A percentile compares a stretch with the other conserved stretches of the same genome.
phyloP scores from a whole-genome alignment of 805 yeast species.

The Yarrowia sp. region DNA sequence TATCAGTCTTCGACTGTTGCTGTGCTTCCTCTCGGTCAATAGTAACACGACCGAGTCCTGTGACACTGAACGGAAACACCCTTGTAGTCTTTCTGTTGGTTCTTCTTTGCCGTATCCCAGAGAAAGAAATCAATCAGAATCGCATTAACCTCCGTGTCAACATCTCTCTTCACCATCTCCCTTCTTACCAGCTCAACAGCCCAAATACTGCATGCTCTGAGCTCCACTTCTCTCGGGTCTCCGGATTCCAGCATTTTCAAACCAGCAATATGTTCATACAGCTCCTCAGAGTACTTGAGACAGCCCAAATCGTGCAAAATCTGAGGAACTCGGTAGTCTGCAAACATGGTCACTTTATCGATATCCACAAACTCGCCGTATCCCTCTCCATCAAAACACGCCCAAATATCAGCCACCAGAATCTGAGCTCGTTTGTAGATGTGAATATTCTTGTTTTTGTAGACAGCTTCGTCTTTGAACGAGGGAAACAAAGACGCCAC shows the following conservation, averaged over 20 bases:
- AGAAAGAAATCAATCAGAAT: conserved; percentile 44
- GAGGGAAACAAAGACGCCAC: conserved; percentile 36
- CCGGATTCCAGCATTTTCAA: conserved; percentile 36
- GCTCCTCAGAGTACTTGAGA: conserved; percentile 36
- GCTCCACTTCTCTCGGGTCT: conserved; percentile 40
- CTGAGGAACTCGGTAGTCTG: conserved; percentile 48
- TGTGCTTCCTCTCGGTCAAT: too few relatives aligned
- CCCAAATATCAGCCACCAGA: conserved; percentile 45
- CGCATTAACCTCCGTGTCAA: conserved; percentile 36
- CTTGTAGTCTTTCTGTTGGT: conserved; percentile 32
- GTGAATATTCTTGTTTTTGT: conserved; percentile 35
- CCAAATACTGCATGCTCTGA: conserved; percentile 44
- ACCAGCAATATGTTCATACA: conserved; percentile 31
- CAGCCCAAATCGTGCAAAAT: conserved; percentile 41
- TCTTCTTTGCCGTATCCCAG: conserved; percentile 46
- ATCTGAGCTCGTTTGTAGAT: conserved; percentile 45
- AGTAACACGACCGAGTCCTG: conserved; percentile 41
- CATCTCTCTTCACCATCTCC: conserved; percentile 31
- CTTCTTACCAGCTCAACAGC: conserved; percentile 41
- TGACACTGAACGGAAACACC: conserved; percentile 37
- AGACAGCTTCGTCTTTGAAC: conserved; percentile 38
- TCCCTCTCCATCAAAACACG: conserved; percentile 41
- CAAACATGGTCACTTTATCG: conserved; percentile 44
- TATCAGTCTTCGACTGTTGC: too few relatives aligned
- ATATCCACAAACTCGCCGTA: conserved; percentile 43